Conservation (phyloP, 352 stramenopile species). For the Saprolegnia parasitica region DNA sequence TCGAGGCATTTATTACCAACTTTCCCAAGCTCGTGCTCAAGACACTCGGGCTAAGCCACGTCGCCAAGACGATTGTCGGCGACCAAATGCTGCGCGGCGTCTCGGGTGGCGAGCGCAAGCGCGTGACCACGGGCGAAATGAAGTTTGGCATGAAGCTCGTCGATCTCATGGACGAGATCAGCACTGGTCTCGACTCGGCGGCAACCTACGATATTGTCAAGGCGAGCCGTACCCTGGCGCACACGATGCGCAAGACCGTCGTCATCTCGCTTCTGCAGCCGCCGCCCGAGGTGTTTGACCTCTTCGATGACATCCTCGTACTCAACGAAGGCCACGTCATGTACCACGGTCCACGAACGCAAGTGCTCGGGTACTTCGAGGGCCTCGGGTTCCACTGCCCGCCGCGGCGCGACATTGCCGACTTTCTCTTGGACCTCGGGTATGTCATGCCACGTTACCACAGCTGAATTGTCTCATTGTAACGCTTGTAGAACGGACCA, state of each 20-base stretch:
- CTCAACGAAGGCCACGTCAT: constrained; percentile 86
- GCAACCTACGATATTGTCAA: constrained; percentile 47
- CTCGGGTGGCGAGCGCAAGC: constrained; percentile 70
- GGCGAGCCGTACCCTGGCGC: constrained; percentile 41
- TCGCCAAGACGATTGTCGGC: constrained; percentile 34
- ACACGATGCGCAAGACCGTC: constrained; percentile 46
- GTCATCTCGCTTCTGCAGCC: constrained; percentile 87
- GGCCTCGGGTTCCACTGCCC: constrained; percentile 56
- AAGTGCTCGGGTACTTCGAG: constrained; percentile 70
- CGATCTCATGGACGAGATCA: constrained; percentile 51
- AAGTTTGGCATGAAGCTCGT: constrained; percentile 52
- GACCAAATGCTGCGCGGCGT: constrained; percentile 39
- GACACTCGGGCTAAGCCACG: constrained; percentile 32
- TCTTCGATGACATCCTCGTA: constrained; percentile 94
- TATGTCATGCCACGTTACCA: constrained; percentile 30
- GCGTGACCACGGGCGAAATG: constrained; percentile 66
- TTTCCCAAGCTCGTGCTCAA: constrained; percentile 30
- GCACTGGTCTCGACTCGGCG: constrained; percentile 33
- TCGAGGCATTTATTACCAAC: neutral
- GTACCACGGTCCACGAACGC: constrained; percentile 71
- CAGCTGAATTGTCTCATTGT: constrained; percentile 4
- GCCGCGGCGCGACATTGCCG: constrained; percentile 71
- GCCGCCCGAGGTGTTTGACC: constrained; percentile 85
- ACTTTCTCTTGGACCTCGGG: constrained; percentile 83
- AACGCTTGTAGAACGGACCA: constrained; percentile 34